These are phyloP conservation scores for Phytophthora chlamydospora DNA, from an alignment of 352 stramenopile genomes.

Conservation along the genomic window DNA sequence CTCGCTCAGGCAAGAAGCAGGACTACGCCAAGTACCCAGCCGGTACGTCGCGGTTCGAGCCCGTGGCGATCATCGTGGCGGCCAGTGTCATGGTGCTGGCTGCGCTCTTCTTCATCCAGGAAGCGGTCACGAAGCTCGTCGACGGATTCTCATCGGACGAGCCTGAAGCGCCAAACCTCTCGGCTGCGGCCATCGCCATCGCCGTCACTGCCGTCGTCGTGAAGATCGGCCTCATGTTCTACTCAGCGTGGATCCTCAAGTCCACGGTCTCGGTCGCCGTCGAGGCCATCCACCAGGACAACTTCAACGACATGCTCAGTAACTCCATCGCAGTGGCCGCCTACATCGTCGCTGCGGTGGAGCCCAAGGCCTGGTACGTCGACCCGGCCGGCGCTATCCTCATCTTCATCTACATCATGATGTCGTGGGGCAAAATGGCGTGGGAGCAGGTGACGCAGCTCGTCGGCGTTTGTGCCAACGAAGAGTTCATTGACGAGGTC, in stretches of 20 bases:
- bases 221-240: slow-evolving; percentile 75
- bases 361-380: slow-evolving; percentile 83
- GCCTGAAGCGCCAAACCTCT: slow-evolving; percentile 88
- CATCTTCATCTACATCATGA: slow-evolving; percentile 95
- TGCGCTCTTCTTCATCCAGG: slow-evolving; percentile 83
- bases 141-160: slow-evolving; percentile 52
- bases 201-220: slow-evolving; percentile 60
- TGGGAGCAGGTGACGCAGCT: slow-evolving; percentile 92
- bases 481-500: slow-evolving; percentile 92
- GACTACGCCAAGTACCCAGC: slow-evolving; percentile 92
- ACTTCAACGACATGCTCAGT: slow-evolving; percentile 94
- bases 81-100: slow-evolving; percentile 93
- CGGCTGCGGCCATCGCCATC: slow-evolving; percentile 85
- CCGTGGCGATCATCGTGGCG: slow-evolving; percentile 92
- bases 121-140: slow-evolving; percentile 55
- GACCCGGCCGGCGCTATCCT: slow-evolving; percentile 93
- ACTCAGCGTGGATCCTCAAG: slow-evolving; percentile 67
- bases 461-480: slow-evolving; percentile 64
- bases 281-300: slow-evolving; percentile 88
- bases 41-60: slow-evolving; percentile 91
- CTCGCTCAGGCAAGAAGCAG: slow-evolving; percentile 72
- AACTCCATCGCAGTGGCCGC: slow-evolving; percentile 91
- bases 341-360: slow-evolving; percentile 52
- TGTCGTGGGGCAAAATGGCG: slow-evolving; percentile 89
- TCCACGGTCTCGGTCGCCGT: slow-evolving; percentile 54